Evolutionary conservation across 495 filamentous ascomycete genomes (phyloP), one percentile per base, ranked within the genome.

Genomic region (Talaromyces thailandensis): DNA sequence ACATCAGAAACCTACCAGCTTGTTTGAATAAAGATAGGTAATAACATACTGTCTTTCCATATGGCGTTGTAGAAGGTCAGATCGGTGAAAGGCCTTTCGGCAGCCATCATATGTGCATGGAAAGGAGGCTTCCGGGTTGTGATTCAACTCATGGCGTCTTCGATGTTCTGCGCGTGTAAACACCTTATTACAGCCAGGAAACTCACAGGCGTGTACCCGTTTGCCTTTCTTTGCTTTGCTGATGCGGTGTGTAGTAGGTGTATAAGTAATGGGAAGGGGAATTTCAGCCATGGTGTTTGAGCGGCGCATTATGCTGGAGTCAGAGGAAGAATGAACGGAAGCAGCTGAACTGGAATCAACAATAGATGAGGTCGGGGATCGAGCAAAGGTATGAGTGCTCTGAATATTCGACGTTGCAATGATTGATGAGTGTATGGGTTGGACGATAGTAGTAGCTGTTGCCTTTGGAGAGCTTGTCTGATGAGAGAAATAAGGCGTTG

Each of bases 91-190:
- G 12, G 85, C 81, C 70, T 87, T 91, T 18, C 85, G 86, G 73
- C 92, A 96, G 50, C 84, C 82, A 40, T 80, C 73, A 56, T 85
- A 79, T 7, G 82, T 79, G 71, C 92, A 95, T 28, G 80, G 80
- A 66, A 82, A 87, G 11, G 83, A 77, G 31, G 89, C 86, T 63
- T 85, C 79, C 21, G 82, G 82, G 68, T 86, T 86, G 76, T 96
- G 92, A 71, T 93, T 93, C 56, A 93, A 75, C 72, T 95, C 89
- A 75, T 96, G 92, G 56, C 91, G 91, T 73, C 89, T 85, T 58
- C 90, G 75, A 75, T 96, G 92, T 69, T 96, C 92, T 29, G 90
- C 91, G 69, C 92, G 82, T 21, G 91, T 94, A 69, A 91, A 92
- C 57, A 88, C 87, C 81, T 91, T 91, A 66, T 76, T 79, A 69